Conservation (phyloP, 2,329 filamentous ascomycete species). For the Calonectria pauciramosa region DNA sequence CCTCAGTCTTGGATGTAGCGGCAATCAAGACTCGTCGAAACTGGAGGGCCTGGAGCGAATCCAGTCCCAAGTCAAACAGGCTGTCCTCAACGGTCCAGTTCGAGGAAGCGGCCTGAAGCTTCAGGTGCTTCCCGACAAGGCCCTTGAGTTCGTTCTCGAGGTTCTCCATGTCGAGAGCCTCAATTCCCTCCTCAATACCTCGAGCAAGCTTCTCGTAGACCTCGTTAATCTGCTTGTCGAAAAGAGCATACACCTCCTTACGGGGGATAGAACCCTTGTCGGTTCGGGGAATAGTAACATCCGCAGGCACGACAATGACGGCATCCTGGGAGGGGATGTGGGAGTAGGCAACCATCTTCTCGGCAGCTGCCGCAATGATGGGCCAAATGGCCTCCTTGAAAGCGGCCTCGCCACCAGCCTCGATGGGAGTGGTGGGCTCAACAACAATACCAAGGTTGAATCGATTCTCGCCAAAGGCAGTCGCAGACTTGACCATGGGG, state of each 20-base stretch:
- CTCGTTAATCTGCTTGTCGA: conserved; percentile 32
- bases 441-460: conserved; percentile 42
- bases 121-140: conserved; percentile 24
- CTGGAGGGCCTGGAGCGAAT: conserved; percentile 31
- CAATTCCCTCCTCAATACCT: conserved; percentile 24
- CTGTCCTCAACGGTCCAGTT: conserved; percentile 27
- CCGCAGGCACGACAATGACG: conserved; percentile 32
- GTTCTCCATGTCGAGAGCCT: conserved; percentile 28
- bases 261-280: conserved; percentile 44
- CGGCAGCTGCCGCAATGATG: conserved; percentile 28
- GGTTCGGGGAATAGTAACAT: conserved; percentile 35
- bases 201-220: conserved; percentile 32
- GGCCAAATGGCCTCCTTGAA: conserved; percentile 38
- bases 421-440: conserved; percentile 30
- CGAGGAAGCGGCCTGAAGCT: conserved; percentile 11
- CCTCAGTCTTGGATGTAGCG: conserved; percentile 30
- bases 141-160: conserved; percentile 26
- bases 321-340: conserved; percentile 37
- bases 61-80: conserved; percentile 30
- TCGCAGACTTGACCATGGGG: conserved; percentile 33
- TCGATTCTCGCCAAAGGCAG: conserved; percentile 38
- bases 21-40: conserved; percentile 26
- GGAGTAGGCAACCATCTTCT: conserved; percentile 37
- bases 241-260: conserved; percentile 37
- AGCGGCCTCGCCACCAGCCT: neutral